Evolutionary conservation across 1,284 basidiomycete species (phyloP).

Genomic region (Pyrrhoderma noxium): DNA sequence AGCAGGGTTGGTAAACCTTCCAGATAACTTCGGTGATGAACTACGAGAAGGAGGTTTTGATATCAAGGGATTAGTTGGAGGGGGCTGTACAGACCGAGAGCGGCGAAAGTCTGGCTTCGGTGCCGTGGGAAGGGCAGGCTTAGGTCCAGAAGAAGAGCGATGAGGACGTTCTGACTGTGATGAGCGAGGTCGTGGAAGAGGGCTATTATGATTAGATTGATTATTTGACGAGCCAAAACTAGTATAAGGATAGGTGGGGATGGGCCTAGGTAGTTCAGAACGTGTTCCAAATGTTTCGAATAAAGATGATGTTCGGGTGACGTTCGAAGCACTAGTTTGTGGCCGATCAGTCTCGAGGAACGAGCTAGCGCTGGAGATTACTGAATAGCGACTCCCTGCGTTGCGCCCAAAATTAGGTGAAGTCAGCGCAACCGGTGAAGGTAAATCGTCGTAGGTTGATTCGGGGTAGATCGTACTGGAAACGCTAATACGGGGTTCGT

Average conservation of each 20-base stretch:
- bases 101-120: slow-evolving; percentile 23
- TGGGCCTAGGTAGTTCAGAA: slow-evolving; percentile 4
- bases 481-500: slow-evolving; percentile 37
- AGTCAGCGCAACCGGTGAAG: slow-evolving; percentile 5
- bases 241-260: slow-evolving; percentile 7
- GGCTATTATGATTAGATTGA: neutral
- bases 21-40: slow-evolving; percentile 21
- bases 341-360: slow-evolving; percentile 1
- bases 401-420: neutral
- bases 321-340: slow-evolving; percentile 4
- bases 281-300: slow-evolving; percentile 3
- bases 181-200: slow-evolving; percentile 7
- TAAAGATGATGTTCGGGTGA: slow-evolving; percentile 3
- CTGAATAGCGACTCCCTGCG: slow-evolving; percentile 3
- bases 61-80: slow-evolving; percentile 6
- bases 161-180: slow-evolving; percentile 1
- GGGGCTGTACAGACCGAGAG: slow-evolving; percentile 13
- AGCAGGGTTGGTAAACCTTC: slow-evolving; percentile 1
- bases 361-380: slow-evolving; percentile 4
- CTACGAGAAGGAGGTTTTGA: slow-evolving; percentile 17
- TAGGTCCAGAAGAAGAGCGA: slow-evolving; percentile 12
- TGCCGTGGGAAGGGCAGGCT: slow-evolving; percentile 22
- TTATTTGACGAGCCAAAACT: too few relatives aligned
- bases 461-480: slow-evolving; percentile 38
- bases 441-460: slow-evolving; percentile 22